Evolutionary conservation across 192 early-diverging fungal genomes (phyloP).

Genomic region (Backusella sp.): DNA sequence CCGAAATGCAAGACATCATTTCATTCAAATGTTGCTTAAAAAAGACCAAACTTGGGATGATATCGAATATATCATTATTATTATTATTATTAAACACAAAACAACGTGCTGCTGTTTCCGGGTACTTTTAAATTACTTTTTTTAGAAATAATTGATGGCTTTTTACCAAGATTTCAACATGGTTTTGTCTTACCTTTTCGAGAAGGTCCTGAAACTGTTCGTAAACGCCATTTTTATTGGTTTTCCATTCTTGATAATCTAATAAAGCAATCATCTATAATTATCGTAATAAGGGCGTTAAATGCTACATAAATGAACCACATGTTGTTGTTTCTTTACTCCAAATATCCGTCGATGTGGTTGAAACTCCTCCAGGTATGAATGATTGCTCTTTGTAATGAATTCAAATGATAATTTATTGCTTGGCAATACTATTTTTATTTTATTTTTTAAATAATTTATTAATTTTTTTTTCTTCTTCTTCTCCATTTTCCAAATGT

Average conservation of each 20-base stretch:
- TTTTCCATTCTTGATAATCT: slow-evolving; percentile 68
- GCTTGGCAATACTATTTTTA: slow-evolving; percentile 48
- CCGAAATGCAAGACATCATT: neutral
- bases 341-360: slow-evolving; percentile 70
- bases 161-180: neutral
- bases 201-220: slow-evolving; percentile 57
- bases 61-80: slow-evolving; percentile 1
- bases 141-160: neutral
- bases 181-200: slow-evolving; percentile 50
- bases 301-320: neutral
- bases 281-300: neutral
- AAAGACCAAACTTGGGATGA: neutral
- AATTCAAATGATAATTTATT: slow-evolving; percentile 63
- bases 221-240: slow-evolving; percentile 51
- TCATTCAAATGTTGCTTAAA: neutral
- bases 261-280: slow-evolving; percentile 75
- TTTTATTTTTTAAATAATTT: neutral
- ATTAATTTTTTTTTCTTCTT: neutral
- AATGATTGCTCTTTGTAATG: slow-evolving; percentile 62
- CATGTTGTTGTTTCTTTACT: slow-evolving; percentile 34
- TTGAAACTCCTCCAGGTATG: slow-evolving; percentile 71
- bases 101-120: slow-evolving; percentile 63
- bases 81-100: slow-evolving; percentile 73
- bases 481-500: slow-evolving; percentile 17
- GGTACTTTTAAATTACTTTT: slow-evolving; percentile 48